Evolutionary conservation across 345 rosid genomes (phyloP).

Genomic region (Lumnitzera littorea): DNA sequence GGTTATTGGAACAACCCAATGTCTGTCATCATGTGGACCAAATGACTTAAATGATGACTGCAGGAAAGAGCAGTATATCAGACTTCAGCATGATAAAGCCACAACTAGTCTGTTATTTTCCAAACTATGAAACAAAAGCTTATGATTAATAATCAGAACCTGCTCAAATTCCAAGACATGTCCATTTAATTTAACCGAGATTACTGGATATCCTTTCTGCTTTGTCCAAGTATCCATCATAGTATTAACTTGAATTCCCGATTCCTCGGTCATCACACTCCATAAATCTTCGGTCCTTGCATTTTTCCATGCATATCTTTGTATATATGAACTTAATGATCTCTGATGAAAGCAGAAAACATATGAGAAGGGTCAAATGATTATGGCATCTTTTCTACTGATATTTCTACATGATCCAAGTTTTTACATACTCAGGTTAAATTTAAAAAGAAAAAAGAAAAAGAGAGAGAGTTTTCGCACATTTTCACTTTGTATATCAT

Average conservation of each 20-base stretch:
- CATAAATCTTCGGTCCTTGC: constrained; percentile 32
- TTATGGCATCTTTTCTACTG: neutral
- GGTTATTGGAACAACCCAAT: constrained; percentile 32
- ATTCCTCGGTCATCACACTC: constrained; percentile 25
- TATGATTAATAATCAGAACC: constrained; percentile 12
- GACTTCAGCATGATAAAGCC: neutral
- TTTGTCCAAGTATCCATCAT: constrained; percentile 39
- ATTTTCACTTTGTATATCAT: too few species aligned
- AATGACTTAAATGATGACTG: constrained; percentile 26
- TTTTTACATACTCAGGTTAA: too few species aligned
- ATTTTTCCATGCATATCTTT: constrained; percentile 31
- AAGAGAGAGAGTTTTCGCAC: too few species aligned
- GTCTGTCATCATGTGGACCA: constrained; percentile 21
- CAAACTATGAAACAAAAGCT: neutral
- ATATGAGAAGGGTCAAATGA: too few species aligned
- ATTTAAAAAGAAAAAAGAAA: too few species aligned
- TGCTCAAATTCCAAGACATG: constrained; percentile 27
- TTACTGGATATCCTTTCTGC: constrained; percentile 35
- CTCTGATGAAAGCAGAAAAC: constrained; percentile 15
- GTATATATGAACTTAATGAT: constrained; percentile 24
- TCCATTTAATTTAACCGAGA: constrained; percentile 20
- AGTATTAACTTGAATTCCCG: constrained; percentile 17
- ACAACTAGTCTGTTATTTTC: too few species aligned
- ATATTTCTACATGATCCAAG: neutral
- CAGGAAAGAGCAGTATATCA: constrained; percentile 6